These are phyloP conservation scores for Linanthus parryae DNA, from an alignment of 148 eudicot genomes.

Conservation along the genomic window DNA sequence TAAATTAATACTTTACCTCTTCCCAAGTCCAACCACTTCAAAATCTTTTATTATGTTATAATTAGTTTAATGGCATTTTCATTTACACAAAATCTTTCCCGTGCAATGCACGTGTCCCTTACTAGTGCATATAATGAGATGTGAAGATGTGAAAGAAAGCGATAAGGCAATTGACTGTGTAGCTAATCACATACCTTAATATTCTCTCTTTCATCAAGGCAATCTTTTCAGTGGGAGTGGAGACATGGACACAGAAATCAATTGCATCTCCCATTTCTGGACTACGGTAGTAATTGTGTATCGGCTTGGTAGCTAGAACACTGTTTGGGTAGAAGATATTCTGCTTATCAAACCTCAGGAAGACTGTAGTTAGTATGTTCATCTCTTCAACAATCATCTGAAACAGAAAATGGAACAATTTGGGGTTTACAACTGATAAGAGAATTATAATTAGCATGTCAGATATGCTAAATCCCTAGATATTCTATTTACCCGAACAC, in stretches of 20 bases:
- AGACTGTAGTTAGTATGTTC: slow-evolving; percentile 24
- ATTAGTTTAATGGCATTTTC: too few species aligned
- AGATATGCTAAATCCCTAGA: not conserved
- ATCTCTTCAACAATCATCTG: slow-evolving; percentile 43
- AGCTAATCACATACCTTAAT: slow-evolving; percentile 23
- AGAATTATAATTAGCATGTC: not conserved
- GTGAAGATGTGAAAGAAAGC: too few species aligned
- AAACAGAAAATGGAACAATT: not conserved
- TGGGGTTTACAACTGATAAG: too few species aligned
- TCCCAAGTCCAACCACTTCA: too few species aligned
- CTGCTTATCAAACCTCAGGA: slow-evolving; percentile 19
- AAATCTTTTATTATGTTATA: too few species aligned
- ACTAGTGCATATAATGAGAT: too few species aligned
- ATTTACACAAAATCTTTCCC: too few species aligned
- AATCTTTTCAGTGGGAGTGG: slow-evolving; percentile 27
- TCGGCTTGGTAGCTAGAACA: slow-evolving; percentile 26
- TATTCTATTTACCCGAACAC: slow-evolving; percentile 27
- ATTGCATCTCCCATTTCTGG: slow-evolving; percentile 32
- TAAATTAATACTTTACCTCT: too few species aligned
- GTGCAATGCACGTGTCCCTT: too few species aligned
- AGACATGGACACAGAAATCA: slow-evolving; percentile 23
- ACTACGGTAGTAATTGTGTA: slow-evolving; percentile 30
- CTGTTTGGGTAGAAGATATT: slow-evolving; percentile 25
- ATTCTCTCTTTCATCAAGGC: slow-evolving; percentile 23
- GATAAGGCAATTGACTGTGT: too few species aligned